Evolutionary conservation across 2,329 filamentous ascomycete genomes (phyloP).

Genomic region (Aspergillus carbonarius): DNA sequence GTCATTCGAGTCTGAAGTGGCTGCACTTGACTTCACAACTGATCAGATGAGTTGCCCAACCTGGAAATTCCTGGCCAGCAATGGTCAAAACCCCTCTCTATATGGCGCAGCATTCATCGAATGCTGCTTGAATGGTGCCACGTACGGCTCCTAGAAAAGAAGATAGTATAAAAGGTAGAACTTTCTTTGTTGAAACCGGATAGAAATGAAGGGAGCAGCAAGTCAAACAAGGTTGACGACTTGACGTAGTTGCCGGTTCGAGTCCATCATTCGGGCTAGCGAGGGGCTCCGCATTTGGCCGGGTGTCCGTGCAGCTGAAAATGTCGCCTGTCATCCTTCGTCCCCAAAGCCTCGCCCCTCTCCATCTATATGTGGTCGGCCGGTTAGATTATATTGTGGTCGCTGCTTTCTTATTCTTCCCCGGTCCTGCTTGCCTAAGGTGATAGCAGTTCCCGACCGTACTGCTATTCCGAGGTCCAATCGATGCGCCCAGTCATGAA

Average conservation of each 20-base stretch:
- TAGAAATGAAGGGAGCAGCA: too few relatives aligned
- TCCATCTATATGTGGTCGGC: neutral
- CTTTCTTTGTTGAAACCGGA: too few relatives aligned
- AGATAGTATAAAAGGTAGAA: too few relatives aligned
- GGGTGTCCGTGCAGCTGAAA: constrained; percentile 15
- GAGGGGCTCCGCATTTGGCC: constrained; percentile 28
- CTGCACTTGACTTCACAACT: neutral
- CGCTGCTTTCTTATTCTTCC: neutral
- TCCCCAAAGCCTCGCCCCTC: neutral
- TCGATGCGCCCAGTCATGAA: constrained; percentile 29
- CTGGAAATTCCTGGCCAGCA: neutral
- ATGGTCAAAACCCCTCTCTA: neutral
- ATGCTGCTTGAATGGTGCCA: neutral
- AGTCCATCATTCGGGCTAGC: constrained; percentile 1
- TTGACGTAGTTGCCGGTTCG: neutral
- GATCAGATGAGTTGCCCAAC: neutral
- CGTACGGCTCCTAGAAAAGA: neutral
- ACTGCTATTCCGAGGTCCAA: constrained; percentile 6
- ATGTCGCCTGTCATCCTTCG: constrained; percentile 7
- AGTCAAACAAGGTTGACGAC: too few relatives aligned
- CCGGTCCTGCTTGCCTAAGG: neutral
- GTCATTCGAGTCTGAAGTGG: neutral
- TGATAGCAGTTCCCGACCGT: neutral
- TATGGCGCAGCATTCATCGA: neutral
- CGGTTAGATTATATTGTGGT: neutral